Evolutionary conservation across 148 eudicot species (phyloP).

Genomic region (Fagopyrum tataricum): DNA sequence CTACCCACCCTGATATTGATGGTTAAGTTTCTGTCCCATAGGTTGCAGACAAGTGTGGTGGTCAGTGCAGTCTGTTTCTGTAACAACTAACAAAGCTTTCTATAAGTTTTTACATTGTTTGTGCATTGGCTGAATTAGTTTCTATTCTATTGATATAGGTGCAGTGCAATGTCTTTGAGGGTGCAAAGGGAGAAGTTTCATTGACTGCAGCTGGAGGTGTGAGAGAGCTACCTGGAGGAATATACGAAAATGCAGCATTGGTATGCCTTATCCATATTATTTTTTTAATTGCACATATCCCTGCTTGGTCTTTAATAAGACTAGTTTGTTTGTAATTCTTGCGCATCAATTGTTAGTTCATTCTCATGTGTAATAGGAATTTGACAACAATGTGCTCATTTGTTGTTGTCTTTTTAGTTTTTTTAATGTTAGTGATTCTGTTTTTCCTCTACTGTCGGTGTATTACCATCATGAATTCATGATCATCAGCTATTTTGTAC

Average conservation of each 20-base stretch:
- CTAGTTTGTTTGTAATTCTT: too few species aligned
- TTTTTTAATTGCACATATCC: neutral
- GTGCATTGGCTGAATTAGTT: conserved; percentile 5
- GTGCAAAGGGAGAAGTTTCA: conserved; percentile 80
- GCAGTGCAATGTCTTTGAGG: conserved; percentile 86
- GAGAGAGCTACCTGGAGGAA: conserved; percentile 71
- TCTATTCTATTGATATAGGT: conserved; percentile 33
- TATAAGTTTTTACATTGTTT: neutral
- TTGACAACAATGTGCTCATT: neutral
- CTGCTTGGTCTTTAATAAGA: neutral
- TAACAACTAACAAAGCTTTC: neutral
- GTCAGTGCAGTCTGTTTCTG: neutral
- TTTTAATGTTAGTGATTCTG: neutral
- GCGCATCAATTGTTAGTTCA: too few species aligned
- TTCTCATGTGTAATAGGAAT: neutral
- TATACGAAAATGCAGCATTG: conserved; percentile 73
- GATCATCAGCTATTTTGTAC: neutral
- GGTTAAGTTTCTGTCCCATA: neutral
- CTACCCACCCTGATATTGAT: neutral
- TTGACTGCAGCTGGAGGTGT: conserved; percentile 82
- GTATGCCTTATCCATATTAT: conserved; percentile 31
- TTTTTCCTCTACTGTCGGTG: neutral
- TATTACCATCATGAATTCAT: neutral
- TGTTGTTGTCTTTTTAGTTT: neutral
- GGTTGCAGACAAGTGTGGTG: neutral